phyloP scores from a whole-genome alignment of 225 moss, liverwort and hornwort genomes.

The Straminergon stramineum region DNA sequence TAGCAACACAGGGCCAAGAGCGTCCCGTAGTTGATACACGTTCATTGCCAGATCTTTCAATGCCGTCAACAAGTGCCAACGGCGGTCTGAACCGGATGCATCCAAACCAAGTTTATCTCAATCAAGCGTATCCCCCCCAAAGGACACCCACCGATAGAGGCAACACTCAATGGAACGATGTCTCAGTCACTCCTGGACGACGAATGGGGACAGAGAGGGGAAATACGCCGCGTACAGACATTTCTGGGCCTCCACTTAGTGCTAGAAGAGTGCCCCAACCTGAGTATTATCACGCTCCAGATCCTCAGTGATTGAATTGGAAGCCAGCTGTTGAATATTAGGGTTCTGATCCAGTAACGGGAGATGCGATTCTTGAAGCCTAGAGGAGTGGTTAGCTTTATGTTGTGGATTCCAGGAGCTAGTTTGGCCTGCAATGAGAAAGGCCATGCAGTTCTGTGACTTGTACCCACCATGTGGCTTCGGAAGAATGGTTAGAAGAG shows the following conservation, averaged over 20 bases:
- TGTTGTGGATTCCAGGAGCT: not conserved
- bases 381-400: not conserved
- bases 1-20: constrained; percentile 22
- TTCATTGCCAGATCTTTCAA: constrained; percentile 12
- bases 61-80: constrained; percentile 35
- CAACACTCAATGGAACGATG: constrained; percentile 37
- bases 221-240: constrained; percentile 34
- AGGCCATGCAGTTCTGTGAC: not conserved
- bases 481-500: not conserved
- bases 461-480: not conserved
- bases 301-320: constrained; percentile 13
- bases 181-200: constrained; percentile 31
- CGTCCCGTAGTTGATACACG: constrained; percentile 12
- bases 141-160: constrained; percentile 38
- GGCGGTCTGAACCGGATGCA: constrained; percentile 21
- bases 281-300: constrained; percentile 52
- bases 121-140: constrained; percentile 26
- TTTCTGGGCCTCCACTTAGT: constrained; percentile 23
- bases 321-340: not conserved
- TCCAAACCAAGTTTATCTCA: constrained; percentile 11
- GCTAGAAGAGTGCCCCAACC: constrained; percentile 29
- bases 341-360: not conserved
- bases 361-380: not conserved
- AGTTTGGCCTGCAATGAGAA: not conserved
- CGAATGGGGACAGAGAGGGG: constrained; percentile 24